Percentiles rank a stretch among this genome's conserved stretches.
Conservation (phyloP, 1,284 basidiomycete species). For the Bjerkandera adusta region DNA sequence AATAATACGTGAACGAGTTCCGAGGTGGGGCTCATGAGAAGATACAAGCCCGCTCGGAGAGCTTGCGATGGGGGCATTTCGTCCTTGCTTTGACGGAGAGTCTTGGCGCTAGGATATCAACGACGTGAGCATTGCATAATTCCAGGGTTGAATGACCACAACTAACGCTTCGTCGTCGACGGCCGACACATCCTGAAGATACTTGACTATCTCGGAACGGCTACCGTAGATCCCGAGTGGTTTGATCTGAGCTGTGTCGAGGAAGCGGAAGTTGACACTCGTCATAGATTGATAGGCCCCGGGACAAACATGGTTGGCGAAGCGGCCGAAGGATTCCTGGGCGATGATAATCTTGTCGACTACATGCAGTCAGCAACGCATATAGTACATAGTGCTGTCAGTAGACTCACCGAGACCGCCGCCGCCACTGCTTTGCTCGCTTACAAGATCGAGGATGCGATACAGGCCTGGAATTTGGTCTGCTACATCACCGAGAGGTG, state of each 20-base stretch:
- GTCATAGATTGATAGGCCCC: conserved; percentile 49
- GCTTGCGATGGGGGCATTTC: conserved; percentile 24
- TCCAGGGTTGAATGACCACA: neutral
- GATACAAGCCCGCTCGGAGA: conserved; percentile 52
- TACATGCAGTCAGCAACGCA: conserved; percentile 20
- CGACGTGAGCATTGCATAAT: neutral
- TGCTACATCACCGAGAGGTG: too few relatives aligned
- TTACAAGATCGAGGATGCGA: conserved; percentile 50
- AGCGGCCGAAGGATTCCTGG: conserved; percentile 41
- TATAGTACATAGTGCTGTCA: neutral
- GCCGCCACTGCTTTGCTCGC: conserved; percentile 48
- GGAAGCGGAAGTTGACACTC: conserved; percentile 46
- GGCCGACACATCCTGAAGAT: conserved; percentile 34
- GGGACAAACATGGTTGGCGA: conserved; percentile 45
- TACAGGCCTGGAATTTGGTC: conserved; percentile 35
- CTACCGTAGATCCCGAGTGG: conserved; percentile 58
- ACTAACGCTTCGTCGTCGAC: conserved; percentile 39
- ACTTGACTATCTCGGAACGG: conserved; percentile 43
- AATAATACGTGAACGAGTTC: conserved; percentile 46
- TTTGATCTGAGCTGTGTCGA: conserved; percentile 42
- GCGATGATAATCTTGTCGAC: conserved; percentile 61
- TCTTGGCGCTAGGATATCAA: conserved; percentile 9
- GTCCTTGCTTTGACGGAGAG: conserved; percentile 9
- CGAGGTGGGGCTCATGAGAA: conserved; percentile 19
- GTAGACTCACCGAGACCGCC: neutral